Conservation (phyloP, 176 grass and related monocot genomes). For the Elaeis guineensis region DNA sequence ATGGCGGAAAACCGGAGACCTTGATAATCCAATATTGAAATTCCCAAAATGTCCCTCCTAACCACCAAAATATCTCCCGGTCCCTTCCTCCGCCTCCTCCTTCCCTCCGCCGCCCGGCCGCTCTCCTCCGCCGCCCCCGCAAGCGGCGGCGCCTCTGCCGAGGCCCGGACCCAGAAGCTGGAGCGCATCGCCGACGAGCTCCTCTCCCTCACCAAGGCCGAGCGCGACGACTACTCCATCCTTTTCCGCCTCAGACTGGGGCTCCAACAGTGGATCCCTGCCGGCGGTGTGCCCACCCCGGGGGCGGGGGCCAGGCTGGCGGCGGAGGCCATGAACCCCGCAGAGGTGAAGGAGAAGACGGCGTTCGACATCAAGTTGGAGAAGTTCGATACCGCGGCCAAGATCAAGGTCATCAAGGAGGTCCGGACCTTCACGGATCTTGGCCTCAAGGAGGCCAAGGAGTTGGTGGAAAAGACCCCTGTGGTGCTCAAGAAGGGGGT, state of each 20-base stretch:
- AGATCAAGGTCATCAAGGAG: constrained; percentile 99
- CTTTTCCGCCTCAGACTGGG: constrained; percentile 66
- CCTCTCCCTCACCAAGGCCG: constrained; percentile 34
- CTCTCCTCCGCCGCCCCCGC: no score
- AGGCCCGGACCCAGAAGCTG: constrained; percentile 31
- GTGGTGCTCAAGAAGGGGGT: constrained; percentile 74
- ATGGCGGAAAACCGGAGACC: no score
- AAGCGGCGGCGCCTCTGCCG: constrained; percentile 11
- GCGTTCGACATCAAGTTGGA: constrained; percentile 84
- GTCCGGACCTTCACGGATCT: constrained; percentile 83
- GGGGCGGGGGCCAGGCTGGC: constrained; percentile 15
- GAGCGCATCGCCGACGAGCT: constrained; percentile 54
- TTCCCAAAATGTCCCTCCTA: no score
- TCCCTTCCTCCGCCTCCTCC: no score
- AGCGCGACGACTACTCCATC: constrained; percentile 54
- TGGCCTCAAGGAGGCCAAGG: constrained; percentile 91
- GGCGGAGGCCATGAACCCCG: constrained; percentile 5
- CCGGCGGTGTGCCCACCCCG: constrained; percentile 6
- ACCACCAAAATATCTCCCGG: constrained; percentile 29
- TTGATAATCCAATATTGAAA: no score
- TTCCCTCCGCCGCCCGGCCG: no score
- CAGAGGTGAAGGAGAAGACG: constrained; percentile 40
- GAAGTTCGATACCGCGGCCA: constrained; percentile 85
- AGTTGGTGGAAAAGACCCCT: constrained; percentile 88
- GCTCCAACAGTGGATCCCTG: constrained; percentile 40